Percentiles rank a stretch among this genome's conserved stretches.
Conservation (phyloP, 805 yeast genomes). For the Schwanniomyces vanrijiae region DNA sequence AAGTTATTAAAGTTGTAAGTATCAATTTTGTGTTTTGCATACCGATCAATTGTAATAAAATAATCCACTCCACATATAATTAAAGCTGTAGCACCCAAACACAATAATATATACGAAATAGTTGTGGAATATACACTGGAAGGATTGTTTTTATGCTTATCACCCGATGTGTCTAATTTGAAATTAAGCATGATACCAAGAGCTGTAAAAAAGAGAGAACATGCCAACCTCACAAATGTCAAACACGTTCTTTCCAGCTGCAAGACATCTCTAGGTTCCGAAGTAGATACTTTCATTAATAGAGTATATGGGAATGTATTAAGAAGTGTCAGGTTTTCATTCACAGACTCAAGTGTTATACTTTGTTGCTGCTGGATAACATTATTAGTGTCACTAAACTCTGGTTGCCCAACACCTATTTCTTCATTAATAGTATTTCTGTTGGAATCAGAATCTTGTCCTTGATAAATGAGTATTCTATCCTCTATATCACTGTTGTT, state of each 20-base stretch:
- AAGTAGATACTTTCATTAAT: conserved; percentile 22
- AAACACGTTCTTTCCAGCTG: conserved; percentile 55
- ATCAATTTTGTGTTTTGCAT: conserved; percentile 40
- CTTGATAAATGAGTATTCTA: background rate
- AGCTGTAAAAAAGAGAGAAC: conserved; percentile 46
- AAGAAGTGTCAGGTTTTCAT: conserved; percentile 4
- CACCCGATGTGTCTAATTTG: conserved; percentile 35
- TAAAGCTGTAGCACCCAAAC: conserved; percentile 37
- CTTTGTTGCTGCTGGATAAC: background rate
- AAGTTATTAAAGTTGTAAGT: conserved; percentile 34
- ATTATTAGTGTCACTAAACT: background rate
- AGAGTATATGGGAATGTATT: conserved; percentile 17
- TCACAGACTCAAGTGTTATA: background rate
- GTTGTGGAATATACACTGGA: conserved; percentile 20
- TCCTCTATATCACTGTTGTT: background rate
- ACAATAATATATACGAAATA: conserved; percentile 37
- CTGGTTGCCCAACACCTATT: background rate
- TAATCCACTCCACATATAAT: conserved; percentile 42
- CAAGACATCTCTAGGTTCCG: conserved; percentile 55
- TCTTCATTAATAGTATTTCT: background rate
- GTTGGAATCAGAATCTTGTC: background rate
- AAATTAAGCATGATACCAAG: conserved; percentile 48
- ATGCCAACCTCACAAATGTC: conserved; percentile 47
- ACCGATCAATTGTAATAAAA: conserved; percentile 42
- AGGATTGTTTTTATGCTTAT: conserved; percentile 3